Percentiles rank a stretch among this genome's conserved stretches.
These are phyloP conservation scores for Aspergillus piperis DNA, from an alignment of 2,329 filamentous ascomycete species.

Conservation along the genomic window DNA sequence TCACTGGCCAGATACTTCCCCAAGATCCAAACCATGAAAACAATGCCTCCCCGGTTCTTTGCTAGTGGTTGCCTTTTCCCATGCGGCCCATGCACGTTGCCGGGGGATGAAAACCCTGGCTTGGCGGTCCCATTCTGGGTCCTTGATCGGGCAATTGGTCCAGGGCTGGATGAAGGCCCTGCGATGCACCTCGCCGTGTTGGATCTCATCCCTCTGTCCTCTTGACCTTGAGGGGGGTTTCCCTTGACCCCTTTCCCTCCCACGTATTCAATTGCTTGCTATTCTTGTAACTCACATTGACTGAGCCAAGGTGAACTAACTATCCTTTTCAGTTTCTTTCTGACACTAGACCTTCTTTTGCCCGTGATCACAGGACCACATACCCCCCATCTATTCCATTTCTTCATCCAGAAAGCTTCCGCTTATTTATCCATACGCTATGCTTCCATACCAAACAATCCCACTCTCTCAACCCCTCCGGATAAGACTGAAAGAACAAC, in stretches of 20 bases:
- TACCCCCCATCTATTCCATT: not conserved
- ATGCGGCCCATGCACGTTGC: slow-evolving; percentile 9
- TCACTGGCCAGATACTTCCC: not conserved
- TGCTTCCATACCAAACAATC: not conserved
- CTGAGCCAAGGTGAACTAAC: not conserved
- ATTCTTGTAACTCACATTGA: not conserved
- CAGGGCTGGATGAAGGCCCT: not conserved
- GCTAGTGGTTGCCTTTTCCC: slow-evolving; percentile 9
- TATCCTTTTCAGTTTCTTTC: not conserved
- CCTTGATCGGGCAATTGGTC: not conserved
- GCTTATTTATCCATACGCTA: not conserved
- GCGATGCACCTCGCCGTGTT: not conserved
- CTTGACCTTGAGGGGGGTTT: not conserved
- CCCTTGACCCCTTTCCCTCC: not conserved
- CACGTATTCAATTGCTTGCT: not conserved
- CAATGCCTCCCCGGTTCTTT: not conserved
- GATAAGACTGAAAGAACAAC: too few species aligned
- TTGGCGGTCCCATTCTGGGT: not conserved
- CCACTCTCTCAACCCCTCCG: too few species aligned
- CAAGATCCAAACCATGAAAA: not conserved
- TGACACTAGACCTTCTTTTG: not conserved
- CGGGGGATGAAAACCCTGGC: not conserved
- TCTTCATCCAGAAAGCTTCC: not conserved
- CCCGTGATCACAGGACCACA: not conserved
- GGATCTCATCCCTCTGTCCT: too few species aligned